Base-by-base conservation (phyloP, 306 rosid genomes). In the Castanea mollissima region DNA sequence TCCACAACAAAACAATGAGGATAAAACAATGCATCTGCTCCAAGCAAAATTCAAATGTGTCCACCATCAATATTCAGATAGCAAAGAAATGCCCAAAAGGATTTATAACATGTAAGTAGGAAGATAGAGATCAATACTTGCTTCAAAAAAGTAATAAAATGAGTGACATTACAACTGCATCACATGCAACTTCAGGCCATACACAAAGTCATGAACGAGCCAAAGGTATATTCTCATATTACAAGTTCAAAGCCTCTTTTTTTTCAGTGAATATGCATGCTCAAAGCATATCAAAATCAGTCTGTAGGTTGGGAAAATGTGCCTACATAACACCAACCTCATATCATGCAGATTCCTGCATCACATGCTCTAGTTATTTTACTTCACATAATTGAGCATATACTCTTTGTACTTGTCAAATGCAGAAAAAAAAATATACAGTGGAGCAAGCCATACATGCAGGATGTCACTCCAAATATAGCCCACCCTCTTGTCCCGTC, bases 381-480 rank as follows among this genome's bases (percentile, higher is more conserved):
- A 78, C 41, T 78, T 38, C 35, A 74, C 49, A 74, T 49, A 29
- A 80, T 34, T 31, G 52, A 81, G 25, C 52, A 77, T 65, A 65
- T 29, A 35, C 41, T 63, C 1, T 29, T 29, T 13, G 72, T 19
- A 20, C 16, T 72, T 18, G 18, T 5, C n/a, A 32, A 16, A 56
- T 31, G 18, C 20, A 69, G 25, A 54, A 73, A 54, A 73, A 51
- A 35, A 38, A 7, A 38, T 2, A 77, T 73, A 46, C 54, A 54
- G 72, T 44, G 34, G 52, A 77, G 76, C 62, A 70, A 86, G 71
- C 54, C 83, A 31, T 93, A 95, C 99, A 90, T 89, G 99, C 97
- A 93, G 57, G 99, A 93, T n/a, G 90, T 21, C 74, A 93, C 87
- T 74, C 97, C 99, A 86, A 95, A 95, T 77, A 82, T 84, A 55